Evolutionary conservation across 306 rosid genomes (phyloP).

Genomic region (Carpinus fangiana): DNA sequence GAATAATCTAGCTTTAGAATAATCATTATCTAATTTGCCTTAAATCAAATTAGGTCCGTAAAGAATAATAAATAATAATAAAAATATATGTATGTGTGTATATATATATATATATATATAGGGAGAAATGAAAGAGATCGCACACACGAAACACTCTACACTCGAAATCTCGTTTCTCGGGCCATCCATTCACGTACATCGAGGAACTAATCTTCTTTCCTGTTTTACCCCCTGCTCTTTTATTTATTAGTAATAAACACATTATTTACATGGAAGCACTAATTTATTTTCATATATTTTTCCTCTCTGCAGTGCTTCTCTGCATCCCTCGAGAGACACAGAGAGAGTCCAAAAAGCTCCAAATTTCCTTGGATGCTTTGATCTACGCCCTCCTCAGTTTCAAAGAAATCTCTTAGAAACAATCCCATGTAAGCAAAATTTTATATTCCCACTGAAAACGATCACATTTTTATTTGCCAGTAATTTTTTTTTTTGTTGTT

Average conservation of each 20-base stretch:
- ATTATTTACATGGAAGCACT: slow-evolving; percentile 4
- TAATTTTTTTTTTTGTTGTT: neutral
- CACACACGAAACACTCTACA: slow-evolving; percentile 28
- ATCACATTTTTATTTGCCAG: neutral
- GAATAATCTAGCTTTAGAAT: neutral
- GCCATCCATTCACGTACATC: slow-evolving; percentile 48
- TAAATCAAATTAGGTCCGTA: too few relatives aligned
- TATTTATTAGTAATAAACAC: neutral
- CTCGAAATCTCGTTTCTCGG: slow-evolving; percentile 56
- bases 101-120: too few relatives aligned
- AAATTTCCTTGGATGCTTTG: slow-evolving; percentile 53
- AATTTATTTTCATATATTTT: slow-evolving; percentile 5
- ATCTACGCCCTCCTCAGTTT: slow-evolving; percentile 46
- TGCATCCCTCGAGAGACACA: slow-evolving; percentile 31
- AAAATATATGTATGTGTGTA: too few relatives aligned
- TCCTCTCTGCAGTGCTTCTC: slow-evolving; percentile 16
- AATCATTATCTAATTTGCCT: neutral
- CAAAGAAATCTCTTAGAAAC: slow-evolving; percentile 39
- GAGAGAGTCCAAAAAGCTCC: slow-evolving; percentile 38
- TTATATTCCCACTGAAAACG: neutral
- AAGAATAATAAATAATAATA: neutral
- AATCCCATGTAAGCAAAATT: slow-evolving; percentile 62
- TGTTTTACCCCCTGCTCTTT: slow-evolving; percentile 39
- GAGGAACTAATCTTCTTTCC: slow-evolving; percentile 38
- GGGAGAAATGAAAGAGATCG: neutral